A percentile compares a stretch with the other conserved stretches of the same genome.
phyloP scores from a whole-genome alignment of 352 stramenopile genomes.

The Pythium vanterpoolii region DNA sequence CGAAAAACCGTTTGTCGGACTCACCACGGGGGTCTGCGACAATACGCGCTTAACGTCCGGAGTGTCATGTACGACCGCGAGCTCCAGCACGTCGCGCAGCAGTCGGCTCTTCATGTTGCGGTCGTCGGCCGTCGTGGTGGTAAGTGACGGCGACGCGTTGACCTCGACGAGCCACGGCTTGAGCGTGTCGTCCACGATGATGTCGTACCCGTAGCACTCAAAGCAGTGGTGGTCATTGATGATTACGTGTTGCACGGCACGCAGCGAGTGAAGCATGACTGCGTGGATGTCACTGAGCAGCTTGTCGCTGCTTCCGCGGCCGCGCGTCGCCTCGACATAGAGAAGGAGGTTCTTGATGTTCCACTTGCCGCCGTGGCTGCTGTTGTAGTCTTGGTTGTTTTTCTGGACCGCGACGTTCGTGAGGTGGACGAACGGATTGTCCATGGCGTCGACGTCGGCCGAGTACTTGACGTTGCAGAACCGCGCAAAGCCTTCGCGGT shows the following conservation, averaged over 20 bases:
- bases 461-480: slow-evolving; percentile 93
- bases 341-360: slow-evolving; percentile 84
- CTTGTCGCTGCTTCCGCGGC: slow-evolving; percentile 48
- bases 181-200: slow-evolving; percentile 90
- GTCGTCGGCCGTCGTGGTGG: slow-evolving; percentile 66
- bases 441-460: slow-evolving; percentile 78
- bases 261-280: slow-evolving; percentile 86
- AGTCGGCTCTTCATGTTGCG: slow-evolving; percentile 79
- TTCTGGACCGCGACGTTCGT: slow-evolving; percentile 91
- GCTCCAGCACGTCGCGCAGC: slow-evolving; percentile 66
- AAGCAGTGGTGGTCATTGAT: slow-evolving; percentile 94
- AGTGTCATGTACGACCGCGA: slow-evolving; percentile 48
- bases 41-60: slow-evolving; percentile 18
- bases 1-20: slow-evolving; percentile 57
- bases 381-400: slow-evolving; percentile 90
- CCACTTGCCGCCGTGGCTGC: slow-evolving; percentile 89
- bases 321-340: slow-evolving; percentile 76
- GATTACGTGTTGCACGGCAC: slow-evolving; percentile 89
- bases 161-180: slow-evolving; percentile 93
- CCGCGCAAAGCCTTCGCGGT: slow-evolving; percentile 88
- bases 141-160: slow-evolving; percentile 72
- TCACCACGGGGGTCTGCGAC: slow-evolving; percentile 45
- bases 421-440: slow-evolving; percentile 89
- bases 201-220: slow-evolving; percentile 94
- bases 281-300: slow-evolving; percentile 61